These are phyloP conservation scores for Porphyridium purpureum DNA, from an alignment of 23 red algal species.

Conservation along the genomic window DNA sequence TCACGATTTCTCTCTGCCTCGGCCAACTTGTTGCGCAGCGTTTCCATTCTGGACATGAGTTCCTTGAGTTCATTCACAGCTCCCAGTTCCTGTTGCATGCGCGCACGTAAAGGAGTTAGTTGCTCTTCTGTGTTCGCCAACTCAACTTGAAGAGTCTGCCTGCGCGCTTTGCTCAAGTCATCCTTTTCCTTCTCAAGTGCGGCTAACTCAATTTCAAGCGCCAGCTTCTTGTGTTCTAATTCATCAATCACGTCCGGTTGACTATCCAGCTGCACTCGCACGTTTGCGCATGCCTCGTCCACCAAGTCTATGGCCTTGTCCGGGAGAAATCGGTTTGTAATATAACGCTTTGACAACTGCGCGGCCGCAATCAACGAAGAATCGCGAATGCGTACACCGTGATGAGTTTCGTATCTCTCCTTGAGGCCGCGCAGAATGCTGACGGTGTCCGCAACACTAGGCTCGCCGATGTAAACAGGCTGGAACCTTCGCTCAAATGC, in stretches of 20 bases:
- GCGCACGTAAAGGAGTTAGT: constrained; percentile 8
- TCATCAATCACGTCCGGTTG: constrained; percentile 30
- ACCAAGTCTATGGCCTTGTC: constrained; percentile 42
- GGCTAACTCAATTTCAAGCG: constrained; percentile 24
- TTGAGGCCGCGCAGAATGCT: constrained; percentile 25
- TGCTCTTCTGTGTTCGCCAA: constrained; percentile 24
- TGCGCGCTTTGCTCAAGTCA: constrained; percentile 11
- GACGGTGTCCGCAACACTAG: constrained; percentile 19
- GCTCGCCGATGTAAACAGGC: constrained; percentile 20
- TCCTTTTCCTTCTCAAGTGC: constrained; percentile 36
- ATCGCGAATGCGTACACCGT: constrained; percentile 28
- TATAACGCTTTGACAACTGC: constrained; percentile 16
- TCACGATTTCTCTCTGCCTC: constrained; percentile 17
- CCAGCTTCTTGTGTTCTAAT: constrained; percentile 11
- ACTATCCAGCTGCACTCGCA: constrained; percentile 27
- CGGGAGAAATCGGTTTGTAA: constrained; percentile 25
- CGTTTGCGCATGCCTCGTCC: constrained; percentile 27
- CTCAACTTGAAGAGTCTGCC: constrained; percentile 10
- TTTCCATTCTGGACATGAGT: constrained; percentile 14
- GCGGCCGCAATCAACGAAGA: constrained; percentile 17
- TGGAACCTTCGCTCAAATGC: constrained; percentile 39
- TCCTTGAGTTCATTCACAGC: constrained; percentile 15
- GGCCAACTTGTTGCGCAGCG: constrained; percentile 11
- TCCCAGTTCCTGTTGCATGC: constrained; percentile 15
- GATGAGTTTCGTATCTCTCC: constrained; percentile 17